A percentile compares a stretch with the other conserved stretches of the same genome.
Evolutionary conservation across 352 stramenopile genomes (phyloP).

Genomic region (Phytophthora palmivora): DNA sequence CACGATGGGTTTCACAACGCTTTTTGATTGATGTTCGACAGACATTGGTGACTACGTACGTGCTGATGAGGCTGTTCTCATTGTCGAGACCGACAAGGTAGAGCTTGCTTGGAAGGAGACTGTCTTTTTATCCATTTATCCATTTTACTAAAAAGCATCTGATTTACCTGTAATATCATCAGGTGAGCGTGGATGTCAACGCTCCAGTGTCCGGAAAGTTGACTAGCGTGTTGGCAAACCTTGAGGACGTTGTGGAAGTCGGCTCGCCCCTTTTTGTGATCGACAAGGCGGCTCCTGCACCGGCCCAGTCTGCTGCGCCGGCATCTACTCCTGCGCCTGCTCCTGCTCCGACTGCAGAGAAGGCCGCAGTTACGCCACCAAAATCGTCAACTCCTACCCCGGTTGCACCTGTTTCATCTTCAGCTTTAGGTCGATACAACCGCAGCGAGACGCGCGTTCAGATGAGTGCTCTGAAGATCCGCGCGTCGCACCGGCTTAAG

Average conservation of each 20-base stretch:
- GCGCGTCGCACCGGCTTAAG: conserved; percentile 96
- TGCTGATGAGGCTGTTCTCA: conserved; percentile 95
- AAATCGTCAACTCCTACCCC: conserved; percentile 38
- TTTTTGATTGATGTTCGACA: conserved; percentile 33
- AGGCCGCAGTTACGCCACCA: conserved; percentile 29
- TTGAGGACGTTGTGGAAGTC: conserved; percentile 97
- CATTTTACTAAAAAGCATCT: conserved; percentile 3
- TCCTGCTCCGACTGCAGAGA: conserved; percentile 26
- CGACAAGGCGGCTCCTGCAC: conserved; percentile 40
- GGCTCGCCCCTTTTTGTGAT: conserved; percentile 64
- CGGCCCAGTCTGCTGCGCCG: conserved; percentile 22
- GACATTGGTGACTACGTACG: conserved; percentile 95
- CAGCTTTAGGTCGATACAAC: conserved; percentile 44
- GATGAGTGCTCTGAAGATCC: conserved; percentile 97
- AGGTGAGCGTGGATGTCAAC: conserved; percentile 93
- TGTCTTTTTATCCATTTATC: background rate
- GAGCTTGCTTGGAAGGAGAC: conserved; percentile 2
- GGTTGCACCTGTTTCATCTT: conserved; percentile 30
- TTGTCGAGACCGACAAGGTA: conserved; percentile 99
- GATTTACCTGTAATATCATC: background rate
- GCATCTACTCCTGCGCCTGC: conserved; percentile 24
- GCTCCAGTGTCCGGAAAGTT: conserved; percentile 92
- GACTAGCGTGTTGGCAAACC: conserved; percentile 92
- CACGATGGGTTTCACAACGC: background rate
- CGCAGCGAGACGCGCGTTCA: conserved; percentile 87